Evolutionary conservation across 2,329 filamentous ascomycete genomes (phyloP), one percentile per base, ranked within the genome.

Genomic region (Phoma sp.): DNA sequence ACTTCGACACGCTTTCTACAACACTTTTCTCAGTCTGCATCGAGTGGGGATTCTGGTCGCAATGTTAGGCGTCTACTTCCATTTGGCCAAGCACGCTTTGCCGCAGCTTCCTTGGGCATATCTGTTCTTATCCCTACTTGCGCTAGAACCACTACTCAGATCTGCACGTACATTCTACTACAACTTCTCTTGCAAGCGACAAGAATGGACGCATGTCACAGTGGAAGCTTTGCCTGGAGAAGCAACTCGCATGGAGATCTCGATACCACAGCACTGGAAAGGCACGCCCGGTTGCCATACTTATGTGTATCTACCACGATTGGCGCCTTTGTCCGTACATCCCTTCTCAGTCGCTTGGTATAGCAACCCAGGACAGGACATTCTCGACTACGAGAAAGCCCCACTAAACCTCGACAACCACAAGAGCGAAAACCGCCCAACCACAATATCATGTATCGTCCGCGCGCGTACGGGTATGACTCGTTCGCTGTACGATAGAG

Each of bases 401-500:
- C 58, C 52, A 13, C 77, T 55, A 74, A 77, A 54, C 55, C 64
- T 45, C 59, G 76, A 33, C 65, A 72, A 41, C 75, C 77, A 62
- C 71, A 70, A 23, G 73, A 78, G 61, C 78, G 83, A 58, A 62
- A 79, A 9, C 66, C 79, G 55, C 68, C 70, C 25, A 58, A 75
- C 7, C 71, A 76, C 59, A 76, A 79, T 66, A 76, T 79, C 10
- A 80, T 89, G 96, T 63, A 80, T 97, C 64, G 87, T 96, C 64
- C 90, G 90, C 55, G 90, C 91, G 14, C 89, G 93, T 54, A 90
- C 87, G 0, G 93, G 93, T 25, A 87, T 96, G 78, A 96, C 93
- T 1, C 85, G 89, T 63, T 85, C 85, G 60, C 83, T 96, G 5
- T 95, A 85, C 78, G 79, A 89, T 64, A 83, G 80, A 51, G 90